Conservation (phyloP, 495 filamentous ascomycete species). For the Penicillium bialowiezense region DNA sequence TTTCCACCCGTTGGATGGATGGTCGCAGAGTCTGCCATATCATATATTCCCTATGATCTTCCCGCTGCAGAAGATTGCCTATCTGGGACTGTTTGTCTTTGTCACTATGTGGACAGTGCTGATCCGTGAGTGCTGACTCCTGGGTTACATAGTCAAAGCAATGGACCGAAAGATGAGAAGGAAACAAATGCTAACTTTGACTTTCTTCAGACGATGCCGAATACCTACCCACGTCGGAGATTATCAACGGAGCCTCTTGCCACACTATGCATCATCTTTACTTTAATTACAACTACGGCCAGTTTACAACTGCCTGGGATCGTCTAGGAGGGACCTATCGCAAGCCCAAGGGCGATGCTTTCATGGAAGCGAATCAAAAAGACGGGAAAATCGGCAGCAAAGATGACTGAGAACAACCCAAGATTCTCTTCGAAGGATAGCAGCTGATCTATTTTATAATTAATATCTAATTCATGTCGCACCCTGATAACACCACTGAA, state of each 20-base stretch:
- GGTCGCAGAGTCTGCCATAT: conserved; percentile 85
- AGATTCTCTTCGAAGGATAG: too few species aligned
- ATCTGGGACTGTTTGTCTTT: conserved; percentile 78
- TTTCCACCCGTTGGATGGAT: conserved; percentile 93
- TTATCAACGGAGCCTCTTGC: conserved; percentile 92
- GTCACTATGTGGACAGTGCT: conserved; percentile 95
- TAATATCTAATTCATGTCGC: conserved; percentile 3
- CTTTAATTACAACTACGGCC: conserved; percentile 98
- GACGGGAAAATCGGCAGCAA: neutral
- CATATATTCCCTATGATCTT: conserved; percentile 90
- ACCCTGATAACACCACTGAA: conserved; percentile 26
- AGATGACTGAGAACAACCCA: neutral
- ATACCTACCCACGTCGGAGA: conserved; percentile 72
- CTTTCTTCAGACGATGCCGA: conserved; percentile 69
- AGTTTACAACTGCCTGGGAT: conserved; percentile 94
- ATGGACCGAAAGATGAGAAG: neutral
- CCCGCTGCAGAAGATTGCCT: conserved; percentile 86
- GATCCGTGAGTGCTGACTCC: conserved; percentile 54
- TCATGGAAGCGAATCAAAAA: conserved; percentile 10
- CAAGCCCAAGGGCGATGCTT: conserved; percentile 48
- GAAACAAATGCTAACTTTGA: neutral
- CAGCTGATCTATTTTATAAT: too few species aligned
- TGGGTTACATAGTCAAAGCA: neutral
- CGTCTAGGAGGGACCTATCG: conserved; percentile 82
- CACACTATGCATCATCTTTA: conserved; percentile 93